Evolutionary conservation across 768 basidiomycete genomes (phyloP).

Genomic region (Leccinum incarnatum): DNA sequence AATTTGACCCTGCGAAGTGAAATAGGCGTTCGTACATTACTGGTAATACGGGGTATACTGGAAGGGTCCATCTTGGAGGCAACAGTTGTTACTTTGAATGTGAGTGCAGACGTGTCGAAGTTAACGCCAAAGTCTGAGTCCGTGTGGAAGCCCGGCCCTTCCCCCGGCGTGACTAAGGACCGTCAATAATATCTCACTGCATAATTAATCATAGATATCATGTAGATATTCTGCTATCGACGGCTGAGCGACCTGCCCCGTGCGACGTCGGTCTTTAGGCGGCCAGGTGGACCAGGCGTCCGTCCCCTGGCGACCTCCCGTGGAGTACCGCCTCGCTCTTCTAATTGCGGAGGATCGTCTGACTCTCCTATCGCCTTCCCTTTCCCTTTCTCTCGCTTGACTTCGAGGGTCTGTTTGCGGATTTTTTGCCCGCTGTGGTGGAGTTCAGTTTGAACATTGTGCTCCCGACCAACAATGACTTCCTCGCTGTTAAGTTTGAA

Average conservation of each 20-base stretch:
- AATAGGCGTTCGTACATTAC: slow-evolving; percentile 16
- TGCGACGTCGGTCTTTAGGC: slow-evolving; percentile 12
- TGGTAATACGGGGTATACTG: slow-evolving; percentile 20
- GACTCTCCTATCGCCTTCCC: slow-evolving; percentile 11
- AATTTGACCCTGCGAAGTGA: slow-evolving; percentile 2
- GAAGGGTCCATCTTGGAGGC: slow-evolving; percentile 16
- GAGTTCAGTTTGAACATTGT: slow-evolving; percentile 5
- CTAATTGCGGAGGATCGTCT: slow-evolving; percentile 7
- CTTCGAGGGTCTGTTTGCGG: slow-evolving; percentile 7
- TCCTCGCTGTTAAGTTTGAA: slow-evolving; percentile 44
- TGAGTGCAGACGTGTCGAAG: slow-evolving; percentile 3
- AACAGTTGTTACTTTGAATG: slow-evolving; percentile 1
- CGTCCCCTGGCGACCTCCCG: slow-evolving; percentile 19
- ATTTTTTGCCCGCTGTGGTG: slow-evolving; percentile 4
- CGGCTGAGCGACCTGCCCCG: slow-evolving; percentile 23
- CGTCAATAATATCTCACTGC: slow-evolving; percentile 5
- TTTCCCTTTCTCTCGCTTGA: slow-evolving; percentile 17
- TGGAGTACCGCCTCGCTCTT: slow-evolving; percentile 13
- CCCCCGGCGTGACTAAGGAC: not conserved
- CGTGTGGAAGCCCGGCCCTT: not conserved
- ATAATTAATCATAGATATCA: slow-evolving; percentile 9
- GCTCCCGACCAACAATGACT: slow-evolving; percentile 1
- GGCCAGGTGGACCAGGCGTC: slow-evolving; percentile 26
- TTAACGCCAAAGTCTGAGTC: slow-evolving; percentile 5
- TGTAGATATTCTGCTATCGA: slow-evolving; percentile 15